A percentile compares a stretch with the other conserved stretches of the same genome.
These are phyloP conservation scores for Trichoderma asperelloides DNA, from an alignment of 495 filamentous ascomycete genomes.

Conservation along the genomic window DNA sequence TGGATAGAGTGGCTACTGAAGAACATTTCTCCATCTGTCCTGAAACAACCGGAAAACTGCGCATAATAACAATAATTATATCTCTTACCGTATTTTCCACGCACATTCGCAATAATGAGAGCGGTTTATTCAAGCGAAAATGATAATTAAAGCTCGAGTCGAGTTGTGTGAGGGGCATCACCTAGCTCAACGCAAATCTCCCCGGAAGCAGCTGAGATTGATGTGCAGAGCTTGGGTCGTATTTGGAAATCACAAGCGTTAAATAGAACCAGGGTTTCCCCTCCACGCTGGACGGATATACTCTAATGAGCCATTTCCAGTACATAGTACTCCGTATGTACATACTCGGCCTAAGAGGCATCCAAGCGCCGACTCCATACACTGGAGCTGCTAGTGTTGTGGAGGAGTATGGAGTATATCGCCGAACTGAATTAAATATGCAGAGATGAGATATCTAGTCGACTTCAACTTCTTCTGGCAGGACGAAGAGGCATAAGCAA, in stretches of 20 bases:
- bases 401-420: neutral
- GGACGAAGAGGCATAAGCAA: neutral
- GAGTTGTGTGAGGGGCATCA: neutral
- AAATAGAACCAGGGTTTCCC: neutral
- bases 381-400: neutral
- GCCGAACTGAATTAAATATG: neutral
- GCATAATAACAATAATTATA: neutral
- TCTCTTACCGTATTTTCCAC: neutral
- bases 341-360: neutral
- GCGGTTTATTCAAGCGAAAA: neutral
- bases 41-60: neutral
- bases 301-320: neutral
- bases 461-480: neutral
- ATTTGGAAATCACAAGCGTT: neutral
- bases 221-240: neutral
- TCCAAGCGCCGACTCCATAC: no score
- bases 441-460: no score
- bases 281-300: neutral
- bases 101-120: neutral
- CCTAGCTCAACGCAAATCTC: neutral
- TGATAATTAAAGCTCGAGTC: neutral
- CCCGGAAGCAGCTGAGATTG: neutral
- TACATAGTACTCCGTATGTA: neutral
- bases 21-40: neutral
- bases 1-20: neutral